These are phyloP conservation scores for Colletotrichum agaves DNA, from an alignment of 2,329 filamentous ascomycete genomes.

Conservation along the genomic window DNA sequence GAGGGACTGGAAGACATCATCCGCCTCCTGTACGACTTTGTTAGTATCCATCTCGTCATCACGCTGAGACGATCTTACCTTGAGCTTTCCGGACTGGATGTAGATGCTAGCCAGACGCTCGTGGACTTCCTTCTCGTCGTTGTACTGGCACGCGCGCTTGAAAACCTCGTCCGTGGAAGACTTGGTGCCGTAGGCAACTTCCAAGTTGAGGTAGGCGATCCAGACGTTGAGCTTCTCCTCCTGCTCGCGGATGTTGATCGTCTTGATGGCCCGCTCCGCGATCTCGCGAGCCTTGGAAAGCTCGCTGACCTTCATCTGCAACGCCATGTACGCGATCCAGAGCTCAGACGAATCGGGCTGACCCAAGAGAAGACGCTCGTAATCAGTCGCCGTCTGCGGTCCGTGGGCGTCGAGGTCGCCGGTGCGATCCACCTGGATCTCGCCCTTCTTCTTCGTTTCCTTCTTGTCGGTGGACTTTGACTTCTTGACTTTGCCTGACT, in stretches of 20 bases:
- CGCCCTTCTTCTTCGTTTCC: conserved; percentile 76
- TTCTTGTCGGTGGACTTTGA: conserved; percentile 50
- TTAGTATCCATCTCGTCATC: conserved; percentile 4
- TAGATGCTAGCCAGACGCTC: conserved; percentile 93
- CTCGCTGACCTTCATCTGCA: conserved; percentile 93
- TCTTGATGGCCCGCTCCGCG: conserved; percentile 88
- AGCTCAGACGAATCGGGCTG: conserved; percentile 93
- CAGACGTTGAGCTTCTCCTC: conserved; percentile 95
- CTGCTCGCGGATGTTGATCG: conserved; percentile 91
- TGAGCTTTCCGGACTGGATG: conserved; percentile 87
- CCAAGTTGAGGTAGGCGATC: conserved; percentile 93
- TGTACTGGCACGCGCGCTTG: conserved; percentile 92
- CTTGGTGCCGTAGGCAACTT: conserved; percentile 88
- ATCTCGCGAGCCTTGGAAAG: conserved; percentile 88
- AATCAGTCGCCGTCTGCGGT: conserved; percentile 90
- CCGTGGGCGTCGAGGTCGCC: conserved; percentile 91
- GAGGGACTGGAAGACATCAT: conserved; percentile 86
- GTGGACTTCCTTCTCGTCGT: conserved; percentile 89
- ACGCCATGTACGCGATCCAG: conserved; percentile 99
- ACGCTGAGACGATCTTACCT: conserved; percentile 63
- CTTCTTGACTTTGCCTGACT: conserved; percentile 51
- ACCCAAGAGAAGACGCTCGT: conserved; percentile 90
- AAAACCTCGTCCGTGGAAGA: conserved; percentile 87
- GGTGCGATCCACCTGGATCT: conserved; percentile 87
- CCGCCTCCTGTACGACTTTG: conserved; percentile 75